Evolutionary conservation across 2,329 filamentous ascomycete genomes (phyloP).

Genomic region (Diaporthe helianthi): DNA sequence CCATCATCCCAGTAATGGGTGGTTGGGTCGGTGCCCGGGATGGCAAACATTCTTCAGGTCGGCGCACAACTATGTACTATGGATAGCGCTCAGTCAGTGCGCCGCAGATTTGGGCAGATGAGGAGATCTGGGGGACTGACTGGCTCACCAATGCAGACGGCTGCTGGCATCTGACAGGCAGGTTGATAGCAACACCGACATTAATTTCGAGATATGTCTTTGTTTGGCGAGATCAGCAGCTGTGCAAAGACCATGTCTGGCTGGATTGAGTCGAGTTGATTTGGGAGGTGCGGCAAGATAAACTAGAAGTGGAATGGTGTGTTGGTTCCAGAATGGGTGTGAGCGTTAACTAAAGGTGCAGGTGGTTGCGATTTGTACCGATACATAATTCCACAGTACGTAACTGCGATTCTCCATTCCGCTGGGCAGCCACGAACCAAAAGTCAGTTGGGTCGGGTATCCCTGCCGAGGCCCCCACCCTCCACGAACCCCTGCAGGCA

Average conservation of each 20-base stretch:
- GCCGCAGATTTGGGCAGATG: not conserved
- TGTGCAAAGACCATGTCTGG: constrained; percentile 15
- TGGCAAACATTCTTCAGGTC: constrained; percentile 13
- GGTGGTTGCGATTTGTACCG: constrained; percentile 5
- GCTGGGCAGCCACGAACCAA: constrained; percentile 9
- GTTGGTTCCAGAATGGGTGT: not conserved
- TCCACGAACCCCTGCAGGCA: constrained; percentile 10
- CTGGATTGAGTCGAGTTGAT: not conserved
- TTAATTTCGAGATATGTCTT: constrained; percentile 5
- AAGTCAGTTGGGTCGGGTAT: not conserved
- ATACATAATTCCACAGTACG: too few relatives aligned
- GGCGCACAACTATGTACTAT: constrained; percentile 7
- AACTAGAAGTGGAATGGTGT: constrained; percentile 14
- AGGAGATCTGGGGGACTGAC: not conserved
- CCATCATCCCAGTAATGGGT: too few relatives aligned
- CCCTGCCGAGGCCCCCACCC: constrained; percentile 15
- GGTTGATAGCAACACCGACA: constrained; percentile 2
- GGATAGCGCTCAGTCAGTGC: constrained; percentile 6
- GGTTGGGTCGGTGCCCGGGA: not conserved
- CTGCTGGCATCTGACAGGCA: not conserved
- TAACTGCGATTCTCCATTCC: not conserved
- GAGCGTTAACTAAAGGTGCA: too few relatives aligned
- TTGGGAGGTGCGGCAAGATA: not conserved
- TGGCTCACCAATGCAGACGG: not conserved
- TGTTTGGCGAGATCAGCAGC: constrained; percentile 24